Evolutionary conservation across 441 rosid genomes (phyloP).

Genomic region (Manihot esculenta): DNA sequence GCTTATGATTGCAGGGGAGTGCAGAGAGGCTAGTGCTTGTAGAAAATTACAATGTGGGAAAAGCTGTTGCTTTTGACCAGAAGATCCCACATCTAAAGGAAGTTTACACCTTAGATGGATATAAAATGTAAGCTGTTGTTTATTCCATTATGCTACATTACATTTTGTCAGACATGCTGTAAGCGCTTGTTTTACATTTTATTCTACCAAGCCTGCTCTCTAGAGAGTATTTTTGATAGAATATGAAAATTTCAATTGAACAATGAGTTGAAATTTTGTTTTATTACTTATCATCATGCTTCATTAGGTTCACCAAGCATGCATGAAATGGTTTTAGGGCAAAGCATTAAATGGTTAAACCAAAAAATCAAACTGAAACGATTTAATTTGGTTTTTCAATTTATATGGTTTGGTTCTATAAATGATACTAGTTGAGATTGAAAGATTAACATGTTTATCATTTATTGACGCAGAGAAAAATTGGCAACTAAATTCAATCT

Average conservation of each 20-base stretch:
- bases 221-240: background rate
- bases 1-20: slow-evolving; percentile 48
- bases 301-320: background rate
- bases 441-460: background rate
- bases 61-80: slow-evolving; percentile 82
- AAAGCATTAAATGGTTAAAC: no score
- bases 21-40: slow-evolving; percentile 98
- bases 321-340: background rate
- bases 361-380: no score
- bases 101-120: slow-evolving; percentile 87
- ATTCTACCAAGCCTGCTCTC: background rate
- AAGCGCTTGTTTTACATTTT: background rate
- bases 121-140: slow-evolving; percentile 62
- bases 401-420: no score
- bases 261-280: background rate
- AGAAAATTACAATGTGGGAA: slow-evolving; percentile 78
- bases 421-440: no score
- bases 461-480: background rate
- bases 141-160: background rate
- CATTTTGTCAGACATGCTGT: background rate
- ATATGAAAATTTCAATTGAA: background rate
- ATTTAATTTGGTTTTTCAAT: no score
- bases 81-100: slow-evolving; percentile 77
- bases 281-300: background rate
- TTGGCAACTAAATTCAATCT: background rate